Base-by-base conservation (phyloP, 1,284 basidiomycete species). In the Apiotrichum gracile region DNA sequence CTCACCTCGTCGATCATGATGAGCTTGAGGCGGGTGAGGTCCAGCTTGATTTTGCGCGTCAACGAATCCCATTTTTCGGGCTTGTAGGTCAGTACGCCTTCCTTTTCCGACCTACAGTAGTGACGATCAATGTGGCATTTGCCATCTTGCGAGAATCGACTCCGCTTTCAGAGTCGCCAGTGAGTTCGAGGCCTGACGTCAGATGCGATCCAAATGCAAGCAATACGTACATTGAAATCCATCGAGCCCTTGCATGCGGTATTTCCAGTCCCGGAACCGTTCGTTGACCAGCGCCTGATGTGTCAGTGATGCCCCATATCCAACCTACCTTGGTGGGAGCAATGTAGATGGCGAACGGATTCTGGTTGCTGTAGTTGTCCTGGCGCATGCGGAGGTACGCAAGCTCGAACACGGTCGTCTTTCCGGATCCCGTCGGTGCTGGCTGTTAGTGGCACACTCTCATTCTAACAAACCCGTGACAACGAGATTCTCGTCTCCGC, bases 41-140 rank as follows among this genome's bases (percentile, higher is more conserved):
- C 35, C 71, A 49, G 60, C 84, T 65, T 40, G 0, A 51, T 27
- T 0, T 85, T 85, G 27, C 91, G 80, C 2, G 91, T 94, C 45
- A 96, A 75, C 39, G 88, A 87, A 62, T 96, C 92, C 87, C 89
- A 92, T 73, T 97, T 97, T 73, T 97, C 94, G 0, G 89, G 90
- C 85, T 93, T 19, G 13, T 21, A 3, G 34, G 29, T 54, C 27
- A 59, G 49, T 10, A 35, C 17, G 22, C 7, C n/a, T 9, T 4
- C 13, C 21, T n/a, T 49, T 24, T 3, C 33, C 14, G 34, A 49
- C 75, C 72, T 64, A 87, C 86, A 42, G 88, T 91, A 3, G 87
- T 89, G 41, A 92, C 80, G 52, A 96, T 90, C 45, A 97, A 80
- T 19, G 83, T 80, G 0, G 88, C 83, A 50, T 79, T 79, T 84